Conservation (phyloP, 768 basidiomycete genomes). For the Filobasidium floriforme region DNA sequence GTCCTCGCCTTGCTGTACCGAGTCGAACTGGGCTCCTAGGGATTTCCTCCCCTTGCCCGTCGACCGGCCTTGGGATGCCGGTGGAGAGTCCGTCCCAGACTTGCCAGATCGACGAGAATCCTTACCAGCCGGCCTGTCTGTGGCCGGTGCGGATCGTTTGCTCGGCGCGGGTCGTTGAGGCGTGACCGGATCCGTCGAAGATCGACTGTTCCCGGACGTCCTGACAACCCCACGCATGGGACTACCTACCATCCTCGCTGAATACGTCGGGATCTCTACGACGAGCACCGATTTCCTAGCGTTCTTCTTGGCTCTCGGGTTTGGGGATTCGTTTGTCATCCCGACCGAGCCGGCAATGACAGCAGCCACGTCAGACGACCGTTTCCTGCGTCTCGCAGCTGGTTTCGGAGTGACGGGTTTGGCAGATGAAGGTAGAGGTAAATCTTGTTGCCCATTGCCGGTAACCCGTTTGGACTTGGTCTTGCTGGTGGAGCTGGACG, state of each 20-base stretch:
- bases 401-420: neutral
- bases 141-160: neutral
- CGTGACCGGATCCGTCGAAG: neutral
- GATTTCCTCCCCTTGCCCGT: neutral
- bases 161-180: neutral
- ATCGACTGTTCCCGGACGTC: neutral
- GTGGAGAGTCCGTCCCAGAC: neutral
- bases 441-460: neutral
- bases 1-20: neutral
- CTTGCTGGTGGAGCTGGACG: neutral
- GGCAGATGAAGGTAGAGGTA: neutral
- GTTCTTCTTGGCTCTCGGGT: conserved; percentile 4
- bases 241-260: neutral
- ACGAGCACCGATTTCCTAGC: neutral
- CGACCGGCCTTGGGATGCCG: neutral
- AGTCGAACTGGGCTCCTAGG: neutral
- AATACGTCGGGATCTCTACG: neutral
- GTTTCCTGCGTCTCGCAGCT: neutral
- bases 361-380: neutral
- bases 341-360: neutral
- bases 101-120: neutral
- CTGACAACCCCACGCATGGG: neutral
- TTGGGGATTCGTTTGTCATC: neutral
- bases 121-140: neutral
- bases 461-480: neutral